Percentiles rank a stretch among this genome's conserved stretches.
phyloP scores from a whole-genome alignment of 352 stramenopile species.

The Pythium apleroticum region DNA sequence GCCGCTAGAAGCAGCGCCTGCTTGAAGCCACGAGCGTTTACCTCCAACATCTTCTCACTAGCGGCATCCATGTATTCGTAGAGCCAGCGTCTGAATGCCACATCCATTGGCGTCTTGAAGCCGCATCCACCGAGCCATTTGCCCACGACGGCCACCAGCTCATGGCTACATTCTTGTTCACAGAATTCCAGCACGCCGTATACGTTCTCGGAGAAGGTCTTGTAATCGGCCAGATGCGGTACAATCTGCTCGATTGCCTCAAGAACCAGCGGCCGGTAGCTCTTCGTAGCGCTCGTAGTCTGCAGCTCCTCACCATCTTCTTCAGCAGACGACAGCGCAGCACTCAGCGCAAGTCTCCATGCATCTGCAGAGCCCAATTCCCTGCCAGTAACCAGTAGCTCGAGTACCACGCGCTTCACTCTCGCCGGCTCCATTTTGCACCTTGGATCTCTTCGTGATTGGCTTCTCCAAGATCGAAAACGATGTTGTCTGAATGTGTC shows the following conservation, averaged over 20 bases:
- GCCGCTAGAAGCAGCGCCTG: conserved; percentile 36
- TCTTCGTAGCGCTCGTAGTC: not conserved
- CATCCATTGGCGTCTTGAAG: not conserved
- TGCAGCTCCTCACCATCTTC: not conserved
- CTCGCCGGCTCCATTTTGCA: not conserved
- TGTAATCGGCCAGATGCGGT: conserved; percentile 53
- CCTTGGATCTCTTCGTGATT: not conserved
- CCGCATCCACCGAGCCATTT: conserved; percentile 5
- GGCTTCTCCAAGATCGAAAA: not conserved
- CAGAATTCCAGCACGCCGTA: conserved; percentile 35
- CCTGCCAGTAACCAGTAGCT: conserved; percentile 3
- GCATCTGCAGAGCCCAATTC: conserved; percentile 7
- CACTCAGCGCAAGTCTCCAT: conserved; percentile 1
- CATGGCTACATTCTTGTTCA: conserved; percentile 21
- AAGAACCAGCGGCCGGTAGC: conserved; percentile 3
- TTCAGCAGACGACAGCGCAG: not conserved
- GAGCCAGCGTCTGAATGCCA: conserved; percentile 43
- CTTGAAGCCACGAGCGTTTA: conserved; percentile 35
- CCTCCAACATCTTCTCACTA: conserved; percentile 20
- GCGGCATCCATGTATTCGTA: conserved; percentile 24
- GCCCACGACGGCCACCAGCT: conserved; percentile 11
- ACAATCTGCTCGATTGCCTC: conserved; percentile 34
- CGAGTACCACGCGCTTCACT: conserved; percentile 12
- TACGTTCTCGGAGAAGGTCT: conserved; percentile 29
- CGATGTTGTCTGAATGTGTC: conserved; percentile 20